Evolutionary conservation across 2,329 filamentous ascomycete genomes (phyloP), one percentile per base, ranked within the genome.

Genomic region (Paecilomyces variotii): DNA sequence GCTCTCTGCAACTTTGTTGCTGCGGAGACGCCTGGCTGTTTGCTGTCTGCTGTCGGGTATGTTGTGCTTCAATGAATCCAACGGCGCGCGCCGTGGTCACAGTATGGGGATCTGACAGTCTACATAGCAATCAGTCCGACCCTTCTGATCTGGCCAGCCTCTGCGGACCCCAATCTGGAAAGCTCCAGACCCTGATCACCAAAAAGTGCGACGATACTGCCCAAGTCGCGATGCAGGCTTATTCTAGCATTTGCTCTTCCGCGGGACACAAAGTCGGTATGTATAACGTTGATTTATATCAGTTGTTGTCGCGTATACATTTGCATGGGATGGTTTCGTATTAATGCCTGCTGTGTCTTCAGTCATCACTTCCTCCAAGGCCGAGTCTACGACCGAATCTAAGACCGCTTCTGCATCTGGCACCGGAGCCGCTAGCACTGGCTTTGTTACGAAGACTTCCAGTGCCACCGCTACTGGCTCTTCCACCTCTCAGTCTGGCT

Each of bases 41-140:
- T 83, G 53, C 71, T 83, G 52, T 73, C 71, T 50, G 79, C 78
- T 39, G 73, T 83, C 63, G 80, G 80, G 79, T 81, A 75, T 62
- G 76, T 59, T 51, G 28, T n/a, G 10, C n/a, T 49, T 49, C 14
- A 3, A 24, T 26, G 25, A 39, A 59, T 52, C 54, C 27, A 55
- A 45, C 39, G 14, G 39, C 14, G 39, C 39, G 39, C 39, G 39
- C 39, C 39, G n/a, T 9, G 39, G 39, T 24, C 39, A 5, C 39
- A 14, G 19, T 45, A n/a, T 45, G 6, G n/a, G n/a, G 39, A 45
- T 56, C 66, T 74, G 58, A 72, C 62, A 27, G 11, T 56, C 51
- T 30, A 7, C n/a, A 59, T 51, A 76, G 74, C 60, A 66, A 69
- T 52, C 66, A 74, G 56, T 34, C 66, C 55, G 64, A 74, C 58